phyloP scores from a whole-genome alignment of 2,329 filamentous ascomycete species.

The Colletotrichum sp. region DNA sequence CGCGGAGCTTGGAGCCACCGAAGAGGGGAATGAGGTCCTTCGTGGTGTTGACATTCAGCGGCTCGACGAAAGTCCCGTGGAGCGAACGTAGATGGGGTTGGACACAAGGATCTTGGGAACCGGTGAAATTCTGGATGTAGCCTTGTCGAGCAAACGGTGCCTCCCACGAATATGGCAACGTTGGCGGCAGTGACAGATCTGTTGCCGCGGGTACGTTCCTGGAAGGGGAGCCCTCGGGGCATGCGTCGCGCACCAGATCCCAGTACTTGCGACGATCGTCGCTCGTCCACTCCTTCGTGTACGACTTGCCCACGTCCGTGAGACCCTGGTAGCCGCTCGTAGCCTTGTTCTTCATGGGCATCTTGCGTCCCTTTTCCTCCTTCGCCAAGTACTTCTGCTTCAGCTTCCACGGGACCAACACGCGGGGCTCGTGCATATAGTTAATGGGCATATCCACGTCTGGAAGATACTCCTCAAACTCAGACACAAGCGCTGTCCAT shows the following conservation, averaged over 20 bases:
- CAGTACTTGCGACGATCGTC: constrained; percentile 50
- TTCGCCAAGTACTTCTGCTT: constrained; percentile 55
- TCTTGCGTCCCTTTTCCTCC: constrained; percentile 48
- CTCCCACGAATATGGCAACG: constrained; percentile 37
- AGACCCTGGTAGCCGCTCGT: constrained; percentile 49
- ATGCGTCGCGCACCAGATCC: constrained; percentile 61
- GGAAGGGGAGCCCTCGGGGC: constrained; percentile 59
- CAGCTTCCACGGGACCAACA: constrained; percentile 65
- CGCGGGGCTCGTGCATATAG: constrained; percentile 65
- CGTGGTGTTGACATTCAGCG: constrained; percentile 55
- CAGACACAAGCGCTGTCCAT: constrained; percentile 54
- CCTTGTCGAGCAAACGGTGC: constrained; percentile 47
- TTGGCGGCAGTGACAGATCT: constrained; percentile 34
- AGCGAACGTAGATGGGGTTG: constrained; percentile 56
- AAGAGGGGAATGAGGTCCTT: constrained; percentile 65
- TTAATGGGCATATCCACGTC: constrained; percentile 74
- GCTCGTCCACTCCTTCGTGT: constrained; percentile 9
- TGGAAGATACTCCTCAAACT: constrained; percentile 59
- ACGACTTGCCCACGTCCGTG: constrained; percentile 38
- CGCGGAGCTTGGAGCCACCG: constrained; percentile 65
- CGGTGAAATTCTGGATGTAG: constrained; percentile 63
- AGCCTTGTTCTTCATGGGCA: constrained; percentile 47
- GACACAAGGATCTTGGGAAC: constrained; percentile 62
- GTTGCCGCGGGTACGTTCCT: constrained; percentile 36
- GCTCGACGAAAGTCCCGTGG: constrained; percentile 64